Base-by-base conservation (phyloP, 2,329 filamentous ascomycete species). In the Penicillium capsulatum region DNA sequence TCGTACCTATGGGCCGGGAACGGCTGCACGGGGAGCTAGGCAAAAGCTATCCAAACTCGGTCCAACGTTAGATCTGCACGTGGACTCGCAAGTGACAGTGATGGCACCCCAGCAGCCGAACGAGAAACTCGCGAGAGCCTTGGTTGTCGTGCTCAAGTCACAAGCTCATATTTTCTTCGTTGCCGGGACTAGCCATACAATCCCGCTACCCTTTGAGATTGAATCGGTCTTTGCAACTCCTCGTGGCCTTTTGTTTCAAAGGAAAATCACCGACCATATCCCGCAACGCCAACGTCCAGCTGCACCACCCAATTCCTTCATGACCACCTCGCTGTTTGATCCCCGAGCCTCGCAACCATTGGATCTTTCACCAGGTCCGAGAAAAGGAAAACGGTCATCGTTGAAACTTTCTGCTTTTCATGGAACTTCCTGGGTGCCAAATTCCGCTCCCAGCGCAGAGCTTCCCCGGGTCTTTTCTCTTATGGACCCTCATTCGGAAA, bases 161-260 rank as follows among this genome's bases (percentile, higher is more conserved):
- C 91, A 97, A 60, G 89, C 87, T 15, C 91, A 97, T 60, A 80
- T 98, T 50, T 94, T 90, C 71, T 96, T 94, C 61, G 76, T 97
- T 26, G 80, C 85, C 2, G 91, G 91, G 14, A 83, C 87, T 22
- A 92, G 80, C 59, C 86, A 98, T 74, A 80, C 95, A 42, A 76
- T 97, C 33, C 88, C 95, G 61, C 80, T 98, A 58, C 91, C 91
- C 2, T 98, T 98, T 59, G 90, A 97, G 66, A 85, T 96, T 29
- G 88, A 95, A 59, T 80, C 80, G 37, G 89, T 86, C 19, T 87
- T 90, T 62, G 81, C 91, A 24, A 86, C 86, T 9, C 85, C 89
- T 4, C 75, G 80, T 20, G 92, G 92, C 17, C 75, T 97, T 34
- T 76, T 98, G 14, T 79, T 98, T 40, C 91, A 97, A 65, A 77